These are phyloP conservation scores for Rhododendron griersonianum DNA, from an alignment of 148 eudicot genomes.

Conservation along the genomic window DNA sequence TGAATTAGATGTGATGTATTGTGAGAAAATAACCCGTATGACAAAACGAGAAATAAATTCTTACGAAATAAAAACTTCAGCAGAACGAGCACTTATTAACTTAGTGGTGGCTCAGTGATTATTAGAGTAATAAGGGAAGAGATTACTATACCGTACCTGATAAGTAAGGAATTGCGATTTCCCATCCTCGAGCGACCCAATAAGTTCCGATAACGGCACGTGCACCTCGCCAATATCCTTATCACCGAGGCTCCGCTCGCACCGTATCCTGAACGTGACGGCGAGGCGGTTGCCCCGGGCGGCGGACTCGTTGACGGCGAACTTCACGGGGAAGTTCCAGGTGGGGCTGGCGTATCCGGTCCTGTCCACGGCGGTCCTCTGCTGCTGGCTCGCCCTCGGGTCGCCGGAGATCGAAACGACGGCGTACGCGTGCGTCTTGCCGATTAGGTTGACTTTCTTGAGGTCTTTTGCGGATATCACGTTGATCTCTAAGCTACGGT, in stretches of 20 bases:
- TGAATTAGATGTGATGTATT: no score
- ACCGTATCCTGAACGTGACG: conserved; percentile 36
- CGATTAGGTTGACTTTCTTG: conserved; percentile 36
- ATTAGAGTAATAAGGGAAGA: no score
- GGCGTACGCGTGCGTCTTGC: conserved; percentile 50
- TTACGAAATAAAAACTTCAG: no score
- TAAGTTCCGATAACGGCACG: conserved; percentile 50
- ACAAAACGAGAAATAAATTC: no score
- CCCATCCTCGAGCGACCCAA: conserved; percentile 13
- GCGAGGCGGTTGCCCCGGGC: conserved; percentile 20
- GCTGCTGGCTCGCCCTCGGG: conserved; percentile 16
- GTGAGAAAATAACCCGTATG: rapidly evolving
- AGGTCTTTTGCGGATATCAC: conserved; percentile 45
- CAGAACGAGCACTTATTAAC: no score
- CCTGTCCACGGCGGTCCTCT: conserved; percentile 34
- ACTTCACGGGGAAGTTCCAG: conserved; percentile 52
- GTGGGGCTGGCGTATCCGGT: conserved; percentile 44
- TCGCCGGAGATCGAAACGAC: conserved; percentile 38
- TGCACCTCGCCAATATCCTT: conserved; percentile 60
- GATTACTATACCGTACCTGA: conserved; percentile 7
- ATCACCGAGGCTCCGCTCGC: conserved; percentile 42
- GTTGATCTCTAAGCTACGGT: conserved; percentile 38
- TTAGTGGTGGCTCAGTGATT: no score
- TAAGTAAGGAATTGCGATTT: conserved; percentile 40
- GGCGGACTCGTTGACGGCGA: conserved; percentile 41